Percentiles rank a stretch among this genome's conserved stretches.
Evolutionary conservation across 2,329 filamentous ascomycete genomes (phyloP).

Genomic region (Alternaria dauci): DNA sequence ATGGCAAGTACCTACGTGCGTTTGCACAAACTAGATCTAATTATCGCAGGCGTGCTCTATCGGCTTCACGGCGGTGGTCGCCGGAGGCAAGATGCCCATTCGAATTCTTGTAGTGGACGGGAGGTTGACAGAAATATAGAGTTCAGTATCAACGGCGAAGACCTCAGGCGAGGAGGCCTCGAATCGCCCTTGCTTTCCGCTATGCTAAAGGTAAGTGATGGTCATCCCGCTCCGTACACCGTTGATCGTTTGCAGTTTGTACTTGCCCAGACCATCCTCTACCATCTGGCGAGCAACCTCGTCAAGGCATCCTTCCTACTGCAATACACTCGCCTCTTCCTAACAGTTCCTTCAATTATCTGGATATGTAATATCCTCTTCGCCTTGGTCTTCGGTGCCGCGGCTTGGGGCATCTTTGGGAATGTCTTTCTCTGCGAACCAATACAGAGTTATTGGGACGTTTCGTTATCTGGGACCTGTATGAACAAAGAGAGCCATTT

Average conservation of each 20-base stretch:
- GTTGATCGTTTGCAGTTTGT: conserved; percentile 34
- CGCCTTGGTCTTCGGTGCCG: conserved; percentile 17
- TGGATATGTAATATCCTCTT: conserved; percentile 29
- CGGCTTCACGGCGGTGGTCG: conserved; percentile 36
- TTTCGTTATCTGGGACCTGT: conserved; percentile 28
- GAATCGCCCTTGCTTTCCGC: conserved; percentile 12
- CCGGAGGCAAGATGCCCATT: conserved; percentile 25
- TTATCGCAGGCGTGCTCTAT: conserved; percentile 36
- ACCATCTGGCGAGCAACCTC: conserved; percentile 43
- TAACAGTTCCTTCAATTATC: conserved; percentile 10
- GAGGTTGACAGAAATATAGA: conserved; percentile 16
- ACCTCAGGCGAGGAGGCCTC: neutral
- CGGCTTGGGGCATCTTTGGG: conserved; percentile 39
- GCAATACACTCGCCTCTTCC: conserved; percentile 44
- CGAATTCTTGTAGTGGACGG: neutral
- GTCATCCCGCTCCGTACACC: neutral
- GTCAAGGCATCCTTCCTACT: conserved; percentile 45
- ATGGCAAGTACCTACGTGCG: conserved; percentile 26
- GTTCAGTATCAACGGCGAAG: conserved; percentile 10
- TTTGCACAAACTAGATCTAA: conserved; percentile 3
- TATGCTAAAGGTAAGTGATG: conserved; percentile 16
- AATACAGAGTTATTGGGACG: conserved; percentile 38
- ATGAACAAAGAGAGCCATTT: conserved; percentile 37
- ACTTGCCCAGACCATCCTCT: conserved; percentile 42
- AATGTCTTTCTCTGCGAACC: conserved; percentile 42